Evolutionary conservation across 202 grass and related monocot species (phyloP).

Genomic region (Panicum virgatum): DNA sequence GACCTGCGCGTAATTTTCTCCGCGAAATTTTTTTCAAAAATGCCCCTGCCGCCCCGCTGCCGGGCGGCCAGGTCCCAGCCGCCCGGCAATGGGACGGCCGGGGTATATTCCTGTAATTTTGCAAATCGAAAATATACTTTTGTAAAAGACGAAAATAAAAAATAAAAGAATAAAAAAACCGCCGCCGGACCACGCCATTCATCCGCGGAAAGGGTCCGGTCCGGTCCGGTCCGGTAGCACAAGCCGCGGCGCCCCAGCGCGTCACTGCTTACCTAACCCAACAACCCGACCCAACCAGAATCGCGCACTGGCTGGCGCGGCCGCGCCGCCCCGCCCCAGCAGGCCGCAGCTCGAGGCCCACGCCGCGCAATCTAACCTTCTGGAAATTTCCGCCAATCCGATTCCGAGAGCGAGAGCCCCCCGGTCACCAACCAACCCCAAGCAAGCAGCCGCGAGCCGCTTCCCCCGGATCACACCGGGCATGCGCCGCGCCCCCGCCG

Average conservation of each 20-base stretch:
- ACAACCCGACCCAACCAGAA: background rate
- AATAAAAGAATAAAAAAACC: too few species aligned
- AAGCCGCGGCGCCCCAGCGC: conserved; percentile 14
- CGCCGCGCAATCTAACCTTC: conserved; percentile 21
- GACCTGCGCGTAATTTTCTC: too few species aligned
- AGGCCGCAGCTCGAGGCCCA: background rate
- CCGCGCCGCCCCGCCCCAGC: background rate
- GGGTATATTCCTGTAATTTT: too few species aligned
- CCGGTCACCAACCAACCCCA: conserved; percentile 37
- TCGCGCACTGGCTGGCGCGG: conserved; percentile 23
- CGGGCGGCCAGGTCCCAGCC: too few species aligned
- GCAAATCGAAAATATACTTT: too few species aligned
- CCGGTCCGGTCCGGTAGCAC: background rate
- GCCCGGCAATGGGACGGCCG: too few species aligned
- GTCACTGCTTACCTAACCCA: conserved; percentile 54
- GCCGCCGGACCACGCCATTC: too few species aligned
- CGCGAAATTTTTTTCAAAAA: too few species aligned
- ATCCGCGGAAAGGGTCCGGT: too few species aligned
- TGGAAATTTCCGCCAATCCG: conserved; percentile 55
- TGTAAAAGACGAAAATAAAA: too few species aligned
- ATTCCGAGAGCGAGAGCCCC: conserved; percentile 13
- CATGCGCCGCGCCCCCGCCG: conserved; percentile 18
- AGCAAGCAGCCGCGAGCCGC: background rate
- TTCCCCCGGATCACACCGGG: conserved; percentile 34
- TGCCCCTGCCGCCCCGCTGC: too few species aligned